Evolutionary conservation across 176 grass and related monocot species (phyloP).

Genomic region (Melocanna baccifera): DNA sequence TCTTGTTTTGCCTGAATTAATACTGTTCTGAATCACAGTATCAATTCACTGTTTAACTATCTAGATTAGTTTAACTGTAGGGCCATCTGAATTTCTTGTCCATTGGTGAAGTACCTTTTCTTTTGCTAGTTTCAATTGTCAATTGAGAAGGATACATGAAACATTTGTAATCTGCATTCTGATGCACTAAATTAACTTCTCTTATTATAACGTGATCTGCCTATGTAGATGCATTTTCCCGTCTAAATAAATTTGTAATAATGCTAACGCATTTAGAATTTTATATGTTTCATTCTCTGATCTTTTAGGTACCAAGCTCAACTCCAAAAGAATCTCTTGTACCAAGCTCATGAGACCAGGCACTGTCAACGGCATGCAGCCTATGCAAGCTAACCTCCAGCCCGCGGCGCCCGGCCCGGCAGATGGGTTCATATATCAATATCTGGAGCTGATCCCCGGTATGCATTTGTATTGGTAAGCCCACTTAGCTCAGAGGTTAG

Average conservation of each 20-base stretch:
- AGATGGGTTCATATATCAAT: too few relatives aligned
- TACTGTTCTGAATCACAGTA: background rate
- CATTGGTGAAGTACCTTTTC: constrained; percentile 1
- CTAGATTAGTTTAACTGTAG: constrained; percentile 3
- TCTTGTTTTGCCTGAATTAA: background rate
- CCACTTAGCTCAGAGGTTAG: too few relatives aligned
- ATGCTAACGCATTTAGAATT: constrained; percentile 22
- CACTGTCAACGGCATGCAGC: constrained; percentile 66
- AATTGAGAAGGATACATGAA: background rate
- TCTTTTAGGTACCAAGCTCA: constrained; percentile 88
- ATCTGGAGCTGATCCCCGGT: too few relatives aligned
- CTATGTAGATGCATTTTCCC: background rate
- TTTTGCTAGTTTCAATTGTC: constrained; percentile 25
- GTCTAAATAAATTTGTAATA: background rate
- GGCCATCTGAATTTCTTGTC: background rate
- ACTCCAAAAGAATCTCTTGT: constrained; percentile 95
- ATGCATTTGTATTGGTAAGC: too few relatives aligned
- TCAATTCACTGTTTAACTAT: background rate
- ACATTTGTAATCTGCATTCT: background rate
- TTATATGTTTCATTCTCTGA: background rate
- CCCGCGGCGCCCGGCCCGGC: background rate
- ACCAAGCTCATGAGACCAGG: constrained; percentile 76
- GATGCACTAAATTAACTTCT: background rate
- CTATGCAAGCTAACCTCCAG: constrained; percentile 52
- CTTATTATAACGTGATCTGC: background rate